phyloP scores from a whole-genome alignment of 169 alveolate species.

The Cryptosporidium viatorum region DNA sequence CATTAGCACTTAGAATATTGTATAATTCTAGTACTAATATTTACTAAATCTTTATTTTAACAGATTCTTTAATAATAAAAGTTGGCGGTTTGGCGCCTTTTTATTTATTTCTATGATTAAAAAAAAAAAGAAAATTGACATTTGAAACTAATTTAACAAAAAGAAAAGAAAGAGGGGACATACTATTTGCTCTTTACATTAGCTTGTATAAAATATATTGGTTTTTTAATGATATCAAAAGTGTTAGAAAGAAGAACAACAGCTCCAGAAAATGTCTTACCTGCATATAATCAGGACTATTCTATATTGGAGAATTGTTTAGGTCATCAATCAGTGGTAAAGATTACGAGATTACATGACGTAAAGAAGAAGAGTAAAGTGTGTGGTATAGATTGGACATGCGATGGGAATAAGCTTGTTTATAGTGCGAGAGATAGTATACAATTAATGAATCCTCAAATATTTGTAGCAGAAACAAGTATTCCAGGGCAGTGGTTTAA shows the following conservation, averaged over 20 bases:
- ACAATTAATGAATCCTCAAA: constrained; percentile 39
- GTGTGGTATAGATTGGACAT: constrained; percentile 47
- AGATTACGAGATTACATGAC: constrained; percentile 59
- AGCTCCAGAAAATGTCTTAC: constrained; percentile 54
- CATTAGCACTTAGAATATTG: constrained; percentile 1
- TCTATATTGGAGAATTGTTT: constrained; percentile 24
- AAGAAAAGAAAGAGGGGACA: background rate
- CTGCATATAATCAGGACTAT: constrained; percentile 15
- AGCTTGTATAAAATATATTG: background rate
- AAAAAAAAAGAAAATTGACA: background rate
- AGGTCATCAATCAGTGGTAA: constrained; percentile 33
- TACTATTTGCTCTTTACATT: background rate
- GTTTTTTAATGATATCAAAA: background rate
- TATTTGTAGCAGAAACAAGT: background rate
- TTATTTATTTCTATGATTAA: background rate
- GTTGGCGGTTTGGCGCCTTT: constrained; percentile 10
- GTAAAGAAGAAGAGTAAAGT: constrained; percentile 27
- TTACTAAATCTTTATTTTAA: background rate
- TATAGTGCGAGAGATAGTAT: constrained; percentile 23
- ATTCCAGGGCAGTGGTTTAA: constrained; percentile 57
- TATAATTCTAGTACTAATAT: background rate
- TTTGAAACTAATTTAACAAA: background rate
- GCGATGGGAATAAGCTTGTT: constrained; percentile 35
- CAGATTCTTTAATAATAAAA: background rate
- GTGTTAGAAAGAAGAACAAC: constrained; percentile 30